These are phyloP conservation scores for Venturia carpophila DNA, from an alignment of 2,329 filamentous ascomycete genomes.

Conservation along the genomic window DNA sequence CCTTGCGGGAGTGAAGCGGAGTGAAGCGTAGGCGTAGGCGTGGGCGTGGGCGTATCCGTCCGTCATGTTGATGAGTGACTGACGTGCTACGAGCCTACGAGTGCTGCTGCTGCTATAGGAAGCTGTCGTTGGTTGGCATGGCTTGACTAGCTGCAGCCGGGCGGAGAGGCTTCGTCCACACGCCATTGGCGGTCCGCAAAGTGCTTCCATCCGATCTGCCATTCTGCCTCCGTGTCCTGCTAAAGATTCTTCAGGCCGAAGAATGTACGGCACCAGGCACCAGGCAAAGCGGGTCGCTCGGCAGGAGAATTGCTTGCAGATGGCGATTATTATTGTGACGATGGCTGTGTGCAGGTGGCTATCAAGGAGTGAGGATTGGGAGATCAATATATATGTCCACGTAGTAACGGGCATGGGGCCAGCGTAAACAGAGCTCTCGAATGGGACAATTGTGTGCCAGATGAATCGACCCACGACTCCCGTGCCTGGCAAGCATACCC, in stretches of 20 bases:
- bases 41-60: too few relatives aligned
- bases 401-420: constrained; percentile 1
- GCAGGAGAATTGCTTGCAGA: not conserved
- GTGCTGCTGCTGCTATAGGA: not conserved
- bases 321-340: not conserved
- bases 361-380: not conserved
- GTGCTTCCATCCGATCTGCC: not conserved
- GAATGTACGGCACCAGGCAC: not conserved
- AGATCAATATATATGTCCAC: constrained; percentile 9
- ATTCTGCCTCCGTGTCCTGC: not conserved
- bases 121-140: not conserved
- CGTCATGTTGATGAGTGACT: not conserved
- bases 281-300: not conserved
- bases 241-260: not conserved
- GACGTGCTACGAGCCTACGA: not conserved
- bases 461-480: not conserved
- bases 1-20: constrained; percentile 5
- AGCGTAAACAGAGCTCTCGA: constrained; percentile 10
- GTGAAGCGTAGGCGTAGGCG: not conserved
- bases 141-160: constrained; percentile 8
- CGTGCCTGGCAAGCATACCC: not conserved
- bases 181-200: not conserved
- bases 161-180: not conserved
- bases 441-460: constrained; percentile 1
- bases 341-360: not conserved